Evolutionary conservation across 31 red algal genomes (phyloP).

Genomic region (Asparagopsis taxiformis): DNA sequence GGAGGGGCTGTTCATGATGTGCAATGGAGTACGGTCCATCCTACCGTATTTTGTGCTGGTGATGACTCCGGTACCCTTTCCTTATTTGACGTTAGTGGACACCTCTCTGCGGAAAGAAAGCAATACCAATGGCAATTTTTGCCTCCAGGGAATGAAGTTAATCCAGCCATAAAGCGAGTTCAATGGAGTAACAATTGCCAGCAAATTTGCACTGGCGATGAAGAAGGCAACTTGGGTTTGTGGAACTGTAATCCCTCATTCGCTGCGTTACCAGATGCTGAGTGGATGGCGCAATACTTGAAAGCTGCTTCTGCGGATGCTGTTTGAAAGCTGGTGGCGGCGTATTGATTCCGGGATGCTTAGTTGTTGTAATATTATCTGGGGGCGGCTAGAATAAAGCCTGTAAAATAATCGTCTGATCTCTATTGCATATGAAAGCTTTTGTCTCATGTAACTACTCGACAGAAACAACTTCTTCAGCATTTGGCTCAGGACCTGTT

Average conservation of each 20-base stretch:
- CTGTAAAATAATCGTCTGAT: too few species aligned
- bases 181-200: constrained; percentile 36
- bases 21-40: constrained; percentile 46
- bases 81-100: constrained; percentile 46
- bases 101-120: background rate
- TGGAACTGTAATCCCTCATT: constrained; percentile 42
- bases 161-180: constrained; percentile 9
- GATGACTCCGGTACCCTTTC: constrained; percentile 47
- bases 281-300: constrained; percentile 60
- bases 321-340: too few species aligned
- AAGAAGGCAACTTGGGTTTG: constrained; percentile 24
- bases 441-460: too few species aligned
- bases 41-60: constrained; percentile 39
- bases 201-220: constrained; percentile 40
- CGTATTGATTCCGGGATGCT: too few species aligned
- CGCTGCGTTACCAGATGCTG: constrained; percentile 43
- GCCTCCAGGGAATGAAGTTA: background rate
- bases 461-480: too few species aligned
- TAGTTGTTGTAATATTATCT: too few species aligned
- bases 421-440: too few species aligned
- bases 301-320: constrained; percentile 11
- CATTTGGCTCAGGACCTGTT: too few species aligned
- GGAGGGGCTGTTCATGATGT: constrained; percentile 47
- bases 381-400: too few species aligned
- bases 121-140: constrained; percentile 30